A percentile compares a stretch with the other conserved stretches of the same genome.
Evolutionary conservation across 1,284 basidiomycete species (phyloP).

Genomic region (Porodaedalea pini): DNA sequence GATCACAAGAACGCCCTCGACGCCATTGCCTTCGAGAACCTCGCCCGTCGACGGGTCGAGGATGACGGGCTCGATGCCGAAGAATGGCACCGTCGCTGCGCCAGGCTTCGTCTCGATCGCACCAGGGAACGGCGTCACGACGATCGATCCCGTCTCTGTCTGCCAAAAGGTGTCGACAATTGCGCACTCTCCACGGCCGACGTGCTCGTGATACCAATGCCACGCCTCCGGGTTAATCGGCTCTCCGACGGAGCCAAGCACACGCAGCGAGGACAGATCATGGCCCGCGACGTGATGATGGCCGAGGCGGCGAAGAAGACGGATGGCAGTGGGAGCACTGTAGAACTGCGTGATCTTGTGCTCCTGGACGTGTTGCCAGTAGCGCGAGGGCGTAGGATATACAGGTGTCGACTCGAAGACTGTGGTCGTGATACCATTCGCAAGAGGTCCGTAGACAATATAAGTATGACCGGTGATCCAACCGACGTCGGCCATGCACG

Average conservation of each 20-base stretch:
- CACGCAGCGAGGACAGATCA: conserved; percentile 82
- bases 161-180: conserved; percentile 98
- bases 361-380: conserved; percentile 95
- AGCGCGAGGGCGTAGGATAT: conserved; percentile 93
- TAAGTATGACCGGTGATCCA: conserved; percentile 99
- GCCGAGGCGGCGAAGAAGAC: conserved; percentile 86
- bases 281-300: conserved; percentile 83
- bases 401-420: conserved; percentile 97
- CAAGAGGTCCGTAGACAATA: conserved; percentile 95
- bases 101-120: conserved; percentile 96
- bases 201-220: conserved; percentile 98
- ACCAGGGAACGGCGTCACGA: conserved; percentile 93
- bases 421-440: conserved; percentile 87
- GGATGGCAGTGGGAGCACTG: conserved; percentile 90
- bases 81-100: conserved; percentile 96
- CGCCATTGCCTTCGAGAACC: conserved; percentile 77
- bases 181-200: conserved; percentile 86
- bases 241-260: conserved; percentile 93
- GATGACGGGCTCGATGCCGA: conserved; percentile 88
- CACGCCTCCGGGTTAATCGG: conserved; percentile 99
- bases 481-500: conserved; percentile 98
- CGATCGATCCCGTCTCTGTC: conserved; percentile 96
- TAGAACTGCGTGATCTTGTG: conserved; percentile 95
- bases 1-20: conserved; percentile 90
- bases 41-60: conserved; percentile 81